Evolutionary conservation across 73 alveolate species (phyloP).

Genomic region (Diophrys appendiculata): DNA sequence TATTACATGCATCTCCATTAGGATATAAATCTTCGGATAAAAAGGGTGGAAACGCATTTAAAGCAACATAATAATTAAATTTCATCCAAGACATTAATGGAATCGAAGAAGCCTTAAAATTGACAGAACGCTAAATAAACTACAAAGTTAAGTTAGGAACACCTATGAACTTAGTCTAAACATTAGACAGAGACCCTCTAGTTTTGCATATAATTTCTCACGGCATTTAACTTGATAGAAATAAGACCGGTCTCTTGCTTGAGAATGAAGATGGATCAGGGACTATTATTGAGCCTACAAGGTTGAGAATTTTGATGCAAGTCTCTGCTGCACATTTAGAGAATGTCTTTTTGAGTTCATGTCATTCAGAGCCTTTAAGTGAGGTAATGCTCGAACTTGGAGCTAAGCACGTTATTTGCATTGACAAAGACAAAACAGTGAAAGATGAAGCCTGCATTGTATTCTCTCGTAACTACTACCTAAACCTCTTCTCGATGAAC

Average conservation of each 20-base stretch:
- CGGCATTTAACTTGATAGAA: slow-evolving; percentile 19
- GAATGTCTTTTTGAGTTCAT: slow-evolving; percentile 22
- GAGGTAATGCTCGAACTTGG: slow-evolving; percentile 18
- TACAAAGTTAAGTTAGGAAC: slow-evolving; percentile 16
- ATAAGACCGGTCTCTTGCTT: slow-evolving; percentile 22
- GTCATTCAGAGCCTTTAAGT: slow-evolving; percentile 25
- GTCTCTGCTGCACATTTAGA: slow-evolving; percentile 21
- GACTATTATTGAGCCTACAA: slow-evolving; percentile 12
- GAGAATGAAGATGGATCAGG: slow-evolving; percentile 49
- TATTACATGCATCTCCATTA: slow-evolving; percentile 31
- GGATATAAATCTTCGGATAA: slow-evolving; percentile 27
- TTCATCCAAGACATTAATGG: slow-evolving; percentile 5
- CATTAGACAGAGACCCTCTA: slow-evolving; percentile 8
- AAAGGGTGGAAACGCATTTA: slow-evolving; percentile 22
- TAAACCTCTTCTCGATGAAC: slow-evolving; percentile 5
- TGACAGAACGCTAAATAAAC: background rate
- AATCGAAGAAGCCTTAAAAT: slow-evolving; percentile 2
- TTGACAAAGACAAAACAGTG: slow-evolving; percentile 21
- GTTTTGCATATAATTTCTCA: slow-evolving; percentile 35
- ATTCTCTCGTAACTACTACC: slow-evolving; percentile 13
- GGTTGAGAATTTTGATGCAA: slow-evolving; percentile 17
- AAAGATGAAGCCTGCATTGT: slow-evolving; percentile 42
- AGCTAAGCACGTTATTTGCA: slow-evolving; percentile 41
- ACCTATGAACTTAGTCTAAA: slow-evolving; percentile 19
- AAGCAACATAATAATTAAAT: slow-evolving; percentile 9